Conservation (phyloP, 2,329 filamentous ascomycete genomes). For the Microdochium bolleyi region DNA sequence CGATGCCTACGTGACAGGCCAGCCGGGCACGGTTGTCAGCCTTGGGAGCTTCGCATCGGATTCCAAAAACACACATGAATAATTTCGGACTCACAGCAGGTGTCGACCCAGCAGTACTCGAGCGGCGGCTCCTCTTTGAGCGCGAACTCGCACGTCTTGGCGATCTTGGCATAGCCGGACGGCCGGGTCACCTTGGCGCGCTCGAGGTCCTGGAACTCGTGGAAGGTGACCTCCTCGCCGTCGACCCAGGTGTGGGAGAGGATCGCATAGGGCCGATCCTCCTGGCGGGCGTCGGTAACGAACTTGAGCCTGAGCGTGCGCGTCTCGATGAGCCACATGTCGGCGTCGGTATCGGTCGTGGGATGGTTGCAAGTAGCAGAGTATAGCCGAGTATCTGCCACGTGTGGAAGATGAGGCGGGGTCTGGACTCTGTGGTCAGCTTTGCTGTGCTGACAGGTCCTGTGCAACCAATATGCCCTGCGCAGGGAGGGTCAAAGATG, state of each 20-base stretch:
- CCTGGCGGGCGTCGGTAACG: constrained; percentile 22
- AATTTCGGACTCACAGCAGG: background rate
- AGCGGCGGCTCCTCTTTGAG: background rate
- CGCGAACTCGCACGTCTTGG: background rate
- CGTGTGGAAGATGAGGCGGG: too few species aligned
- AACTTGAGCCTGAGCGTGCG: constrained; percentile 15
- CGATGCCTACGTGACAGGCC: constrained; percentile 2
- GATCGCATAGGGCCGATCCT: constrained; percentile 26
- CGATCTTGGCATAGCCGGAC: background rate
- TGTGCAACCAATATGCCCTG: too few species aligned
- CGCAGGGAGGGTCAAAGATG: too few species aligned
- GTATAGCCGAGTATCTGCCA: too few species aligned
- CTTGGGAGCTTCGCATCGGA: background rate
- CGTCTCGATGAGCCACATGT: background rate
- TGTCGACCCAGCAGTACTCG: constrained; percentile 13
- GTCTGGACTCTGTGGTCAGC: too few species aligned
- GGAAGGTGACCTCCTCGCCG: constrained; percentile 12
- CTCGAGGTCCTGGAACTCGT: constrained; percentile 10
- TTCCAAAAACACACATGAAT: constrained; percentile 1
- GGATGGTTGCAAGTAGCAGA: too few species aligned
- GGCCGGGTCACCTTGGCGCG: background rate
- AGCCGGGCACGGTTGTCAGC: background rate
- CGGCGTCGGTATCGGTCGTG: too few species aligned
- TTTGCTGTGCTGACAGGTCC: too few species aligned
- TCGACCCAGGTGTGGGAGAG: constrained; percentile 18